These are phyloP conservation scores for Talaromyces nanjingensis DNA, from an alignment of 495 filamentous ascomycete genomes.

Conservation along the genomic window DNA sequence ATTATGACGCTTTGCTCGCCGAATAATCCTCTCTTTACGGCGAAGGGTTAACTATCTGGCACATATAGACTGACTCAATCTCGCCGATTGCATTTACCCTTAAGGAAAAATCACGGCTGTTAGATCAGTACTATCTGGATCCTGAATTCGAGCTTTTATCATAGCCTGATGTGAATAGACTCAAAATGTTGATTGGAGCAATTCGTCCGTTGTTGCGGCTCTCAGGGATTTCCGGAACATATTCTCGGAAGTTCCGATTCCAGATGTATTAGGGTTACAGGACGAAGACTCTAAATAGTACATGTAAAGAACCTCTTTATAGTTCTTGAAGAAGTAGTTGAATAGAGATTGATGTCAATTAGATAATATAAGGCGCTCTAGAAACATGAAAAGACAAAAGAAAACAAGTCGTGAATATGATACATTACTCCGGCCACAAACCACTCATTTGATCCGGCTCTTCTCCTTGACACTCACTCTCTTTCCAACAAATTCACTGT, in stretches of 20 bases:
- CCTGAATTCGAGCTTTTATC: too few species aligned
- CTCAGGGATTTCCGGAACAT: too few species aligned
- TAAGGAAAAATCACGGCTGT: too few species aligned
- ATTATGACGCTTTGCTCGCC: background rate
- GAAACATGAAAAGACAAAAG: background rate
- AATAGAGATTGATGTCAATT: background rate
- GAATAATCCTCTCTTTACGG: too few species aligned
- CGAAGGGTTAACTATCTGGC: too few species aligned
- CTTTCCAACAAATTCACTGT: conserved; percentile 18
- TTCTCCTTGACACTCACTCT: conserved; percentile 22
- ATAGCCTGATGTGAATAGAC: too few species aligned
- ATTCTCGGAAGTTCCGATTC: background rate
- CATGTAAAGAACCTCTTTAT: background rate
- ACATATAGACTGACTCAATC: too few species aligned
- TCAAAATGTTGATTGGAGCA: too few species aligned
- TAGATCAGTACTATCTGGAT: too few species aligned
- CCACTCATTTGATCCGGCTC: conserved; percentile 2
- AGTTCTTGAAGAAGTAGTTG: background rate
- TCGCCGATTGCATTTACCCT: too few species aligned
- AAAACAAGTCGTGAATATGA: background rate
- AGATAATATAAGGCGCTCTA: background rate
- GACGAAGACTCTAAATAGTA: background rate
- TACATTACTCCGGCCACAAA: background rate
- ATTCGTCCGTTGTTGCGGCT: too few species aligned
- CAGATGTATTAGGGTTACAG: background rate